phyloP scores from a whole-genome alignment of 441 rosid genomes.

The Hura crepitans region DNA sequence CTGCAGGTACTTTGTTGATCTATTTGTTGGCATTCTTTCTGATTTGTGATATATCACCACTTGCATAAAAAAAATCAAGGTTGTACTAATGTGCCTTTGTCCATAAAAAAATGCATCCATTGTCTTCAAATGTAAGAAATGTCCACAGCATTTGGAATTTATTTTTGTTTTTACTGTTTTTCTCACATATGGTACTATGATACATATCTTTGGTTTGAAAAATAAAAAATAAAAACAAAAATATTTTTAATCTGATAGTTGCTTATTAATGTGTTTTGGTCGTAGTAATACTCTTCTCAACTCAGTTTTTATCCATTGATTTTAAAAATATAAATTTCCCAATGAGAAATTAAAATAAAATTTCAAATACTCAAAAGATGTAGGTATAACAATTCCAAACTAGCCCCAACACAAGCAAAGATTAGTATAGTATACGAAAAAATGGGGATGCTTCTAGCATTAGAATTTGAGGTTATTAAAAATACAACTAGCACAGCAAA shows the following conservation, averaged over 20 bases:
- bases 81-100: background rate
- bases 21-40: conserved; percentile 35
- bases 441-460: background rate
- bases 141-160: background rate
- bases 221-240: too few species aligned
- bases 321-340: too few species aligned
- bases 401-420: background rate
- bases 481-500: conserved; percentile 12
- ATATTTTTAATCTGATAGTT: too few species aligned
- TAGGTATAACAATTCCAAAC: background rate
- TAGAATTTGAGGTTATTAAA: conserved; percentile 4
- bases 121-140: conserved; percentile 17
- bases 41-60: conserved; percentile 17
- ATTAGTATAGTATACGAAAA: background rate
- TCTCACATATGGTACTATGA: background rate
- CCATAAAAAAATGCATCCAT: background rate
- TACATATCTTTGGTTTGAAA: too few species aligned
- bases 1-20: conserved; percentile 42
- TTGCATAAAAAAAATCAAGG: background rate
- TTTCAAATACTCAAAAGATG: background rate
- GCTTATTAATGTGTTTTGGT: too few species aligned
- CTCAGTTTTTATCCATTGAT: too few species aligned
- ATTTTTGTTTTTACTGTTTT: background rate
- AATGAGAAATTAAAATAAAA: too few species aligned
- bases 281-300: too few species aligned